phyloP scores from a whole-genome alignment of 2,329 filamentous ascomycete genomes.

The Geosmithia morbida region DNA sequence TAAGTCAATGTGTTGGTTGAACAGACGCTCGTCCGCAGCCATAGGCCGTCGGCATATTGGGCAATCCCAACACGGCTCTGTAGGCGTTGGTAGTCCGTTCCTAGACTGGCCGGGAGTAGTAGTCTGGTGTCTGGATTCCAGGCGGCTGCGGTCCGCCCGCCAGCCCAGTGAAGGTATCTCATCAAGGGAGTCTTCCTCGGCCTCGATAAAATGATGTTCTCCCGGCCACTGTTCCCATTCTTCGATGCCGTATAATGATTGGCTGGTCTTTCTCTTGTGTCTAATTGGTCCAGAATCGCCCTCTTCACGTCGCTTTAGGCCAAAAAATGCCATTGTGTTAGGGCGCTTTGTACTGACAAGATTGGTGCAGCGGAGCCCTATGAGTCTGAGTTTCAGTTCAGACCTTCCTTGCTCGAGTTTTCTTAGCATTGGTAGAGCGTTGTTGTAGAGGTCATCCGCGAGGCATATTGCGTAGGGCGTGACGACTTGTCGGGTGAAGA shows the following conservation, averaged over 20 bases:
- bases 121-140: slow-evolving; percentile 10
- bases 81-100: slow-evolving; percentile 11
- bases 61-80: slow-evolving; percentile 60
- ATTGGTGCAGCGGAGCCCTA: slow-evolving; percentile 81
- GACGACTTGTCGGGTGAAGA: slow-evolving; percentile 69
- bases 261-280: slow-evolving; percentile 20
- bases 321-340: slow-evolving; percentile 68
- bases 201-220: slow-evolving; percentile 32
- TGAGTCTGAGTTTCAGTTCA: slow-evolving; percentile 63
- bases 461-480: slow-evolving; percentile 56
- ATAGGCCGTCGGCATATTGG: slow-evolving; percentile 77
- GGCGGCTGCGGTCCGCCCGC: background rate
- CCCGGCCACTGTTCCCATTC: slow-evolving; percentile 58
- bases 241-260: slow-evolving; percentile 17
- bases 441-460: slow-evolving; percentile 74
- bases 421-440: slow-evolving; percentile 64
- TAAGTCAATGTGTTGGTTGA: slow-evolving; percentile 87
- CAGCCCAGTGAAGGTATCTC: slow-evolving; percentile 1
- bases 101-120: slow-evolving; percentile 27
- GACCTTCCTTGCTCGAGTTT: slow-evolving; percentile 79
- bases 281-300: slow-evolving; percentile 2
- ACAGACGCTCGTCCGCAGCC: slow-evolving; percentile 54
- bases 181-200: slow-evolving; percentile 6
- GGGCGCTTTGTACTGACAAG: slow-evolving; percentile 74
- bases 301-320: slow-evolving; percentile 28